Percentiles rank a stretch among this genome's conserved stretches.
phyloP scores from a whole-genome alignment of 2,329 filamentous ascomycete species.

The Microdochium bolleyi region DNA sequence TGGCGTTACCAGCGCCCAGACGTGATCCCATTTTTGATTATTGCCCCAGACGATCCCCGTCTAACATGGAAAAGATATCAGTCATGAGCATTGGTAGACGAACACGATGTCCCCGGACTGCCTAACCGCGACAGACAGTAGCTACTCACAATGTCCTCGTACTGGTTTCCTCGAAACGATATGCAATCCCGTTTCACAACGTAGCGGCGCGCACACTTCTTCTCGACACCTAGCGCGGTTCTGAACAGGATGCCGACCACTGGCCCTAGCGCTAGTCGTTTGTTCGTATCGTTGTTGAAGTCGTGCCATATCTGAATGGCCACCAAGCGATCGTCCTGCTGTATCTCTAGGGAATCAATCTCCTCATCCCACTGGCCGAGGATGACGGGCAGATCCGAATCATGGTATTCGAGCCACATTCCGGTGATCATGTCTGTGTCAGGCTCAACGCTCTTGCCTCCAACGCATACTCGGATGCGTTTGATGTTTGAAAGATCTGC shows the following conservation, averaged over 20 bases:
- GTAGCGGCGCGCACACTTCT: conserved; percentile 4
- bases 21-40: conserved; percentile 11
- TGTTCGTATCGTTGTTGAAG: conserved; percentile 4
- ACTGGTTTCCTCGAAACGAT: conserved; percentile 9
- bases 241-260: conserved; percentile 6
- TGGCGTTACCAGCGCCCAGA: conserved; percentile 5
- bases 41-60: conserved; percentile 10
- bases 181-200: conserved; percentile 7
- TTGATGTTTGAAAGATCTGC: conserved; percentile 7
- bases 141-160: conserved; percentile 9
- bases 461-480: conserved; percentile 9
- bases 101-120: no score
- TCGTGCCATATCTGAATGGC: conserved; percentile 11
- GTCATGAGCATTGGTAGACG: no score
- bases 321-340: conserved; percentile 6
- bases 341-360: conserved; percentile 5
- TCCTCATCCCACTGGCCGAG: conserved; percentile 12
- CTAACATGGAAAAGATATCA: neutral
- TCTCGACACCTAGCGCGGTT: conserved; percentile 5
- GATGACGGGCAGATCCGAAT: conserved; percentile 6
- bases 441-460: neutral
- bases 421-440: conserved; percentile 7
- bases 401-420: conserved; percentile 10
- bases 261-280: conserved; percentile 8
- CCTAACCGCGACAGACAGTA: neutral